Base-by-base conservation (phyloP, 2,329 filamentous ascomycete species). In the Pseudocercospora macadamiae region DNA sequence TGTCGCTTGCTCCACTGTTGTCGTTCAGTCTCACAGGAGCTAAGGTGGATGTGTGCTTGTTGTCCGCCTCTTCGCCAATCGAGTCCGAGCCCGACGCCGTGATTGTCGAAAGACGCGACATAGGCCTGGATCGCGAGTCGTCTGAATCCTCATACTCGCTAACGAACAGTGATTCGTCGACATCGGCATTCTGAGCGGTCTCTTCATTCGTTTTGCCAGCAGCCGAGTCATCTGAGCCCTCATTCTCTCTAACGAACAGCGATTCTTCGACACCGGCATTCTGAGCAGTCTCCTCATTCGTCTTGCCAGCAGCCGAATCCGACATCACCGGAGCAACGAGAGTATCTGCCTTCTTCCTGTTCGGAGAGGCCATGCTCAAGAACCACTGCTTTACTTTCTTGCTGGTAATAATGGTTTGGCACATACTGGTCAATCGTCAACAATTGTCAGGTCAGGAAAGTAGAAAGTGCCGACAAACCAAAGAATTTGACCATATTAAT, bases 331-430 rank as follows among this genome's bases (percentile, higher is more conserved):
- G n/a, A n/a, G n/a, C n/a, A n/a, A n/a, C n/a, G n/a, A n/a, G n/a
- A n/a, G n/a, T n/a, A 47, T 47, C 42, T 47, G 42, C n/a, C n/a
- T 28, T 47, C 42, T 47, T 47, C 23, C 42, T 47, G 42, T 9
- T 21, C 23, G 23, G 8, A 10, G 42, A 47, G 21, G 10, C 26
- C 42, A 47, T 47, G 19, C 26, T 47, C 19, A 21, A 8, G 7
- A 47, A n/a, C 42, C 42, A 47, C 42, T 47, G 18, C 42, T 47
- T 47, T 18, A 47, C 26, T 5, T 14, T 47, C 23, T 26, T 23
- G 21, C 23, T 26, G 14, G 19, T 26, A 21, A 47, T 23, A 7
- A 23, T 25, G 19, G 23, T 19, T 9, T 47, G 19, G n/a, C 42
- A 2, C 42, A 47, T 47, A 7, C 28, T 6, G 12, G 28, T 32